A percentile compares a stretch with the other conserved stretches of the same genome.
Evolutionary conservation across 225 moss, liverwort and hornwort species (phyloP).

Genomic region (Sphagnum contortum): DNA sequence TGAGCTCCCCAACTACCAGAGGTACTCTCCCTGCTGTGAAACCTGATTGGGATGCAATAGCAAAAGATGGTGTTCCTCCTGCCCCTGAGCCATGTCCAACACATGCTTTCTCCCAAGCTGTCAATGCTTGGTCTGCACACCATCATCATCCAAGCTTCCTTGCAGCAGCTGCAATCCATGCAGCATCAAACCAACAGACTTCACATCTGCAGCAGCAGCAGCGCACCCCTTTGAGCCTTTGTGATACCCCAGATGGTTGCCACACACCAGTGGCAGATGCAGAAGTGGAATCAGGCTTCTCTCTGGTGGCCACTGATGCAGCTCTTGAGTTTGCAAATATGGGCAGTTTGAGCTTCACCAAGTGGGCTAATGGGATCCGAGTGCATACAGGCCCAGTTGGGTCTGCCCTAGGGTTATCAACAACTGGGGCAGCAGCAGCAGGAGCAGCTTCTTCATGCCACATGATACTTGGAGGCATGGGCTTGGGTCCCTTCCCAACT

Average conservation of each 20-base stretch:
- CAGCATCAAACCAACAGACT: too few species aligned
- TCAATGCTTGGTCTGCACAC: conserved; percentile 47
- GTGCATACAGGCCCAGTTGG: conserved; percentile 56
- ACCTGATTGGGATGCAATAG: conserved; percentile 82
- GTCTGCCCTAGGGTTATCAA: conserved; percentile 37
- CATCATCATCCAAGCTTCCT: conserved; percentile 58
- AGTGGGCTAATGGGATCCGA: conserved; percentile 89
- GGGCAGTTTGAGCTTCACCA: conserved; percentile 52
- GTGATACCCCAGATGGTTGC: conserved; percentile 75
- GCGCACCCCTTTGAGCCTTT: conserved; percentile 45
- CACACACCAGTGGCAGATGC: conserved; percentile 73
- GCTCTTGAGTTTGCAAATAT: conserved; percentile 72
- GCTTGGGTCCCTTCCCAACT: conserved; percentile 45
- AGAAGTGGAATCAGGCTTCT: conserved; percentile 10
- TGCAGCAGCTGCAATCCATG: conserved; percentile 35
- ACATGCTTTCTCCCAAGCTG: conserved; percentile 48
- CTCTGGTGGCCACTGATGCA: conserved; percentile 32
- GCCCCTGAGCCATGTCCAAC: conserved; percentile 19
- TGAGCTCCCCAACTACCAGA: conserved; percentile 80
- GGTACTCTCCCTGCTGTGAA: conserved; percentile 62
- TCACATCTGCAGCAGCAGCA: conserved; percentile 28
- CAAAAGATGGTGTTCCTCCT: conserved; percentile 31
- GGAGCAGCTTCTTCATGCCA: too few species aligned
- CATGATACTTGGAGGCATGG: conserved; percentile 33
- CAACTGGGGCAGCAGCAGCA: conserved; percentile 19